Conservation (phyloP, 768 basidiomycete species). For the Butyriboletus loyo region DNA sequence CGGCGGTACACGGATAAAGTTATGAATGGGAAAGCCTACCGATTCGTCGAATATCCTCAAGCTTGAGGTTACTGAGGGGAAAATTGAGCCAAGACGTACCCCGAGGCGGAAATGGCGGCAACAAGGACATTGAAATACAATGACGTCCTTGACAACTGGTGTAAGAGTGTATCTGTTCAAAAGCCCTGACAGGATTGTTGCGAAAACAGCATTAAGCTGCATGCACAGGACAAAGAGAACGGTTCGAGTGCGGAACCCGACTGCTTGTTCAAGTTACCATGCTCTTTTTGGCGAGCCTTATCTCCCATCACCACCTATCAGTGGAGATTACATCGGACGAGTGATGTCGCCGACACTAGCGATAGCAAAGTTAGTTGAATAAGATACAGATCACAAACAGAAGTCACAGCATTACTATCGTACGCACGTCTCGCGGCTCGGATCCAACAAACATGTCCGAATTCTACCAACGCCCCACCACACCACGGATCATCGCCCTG, state of each 20-base stretch:
- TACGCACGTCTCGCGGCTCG: too few species aligned
- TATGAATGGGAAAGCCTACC: neutral
- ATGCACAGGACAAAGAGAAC: neutral
- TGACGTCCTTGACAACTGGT: neutral
- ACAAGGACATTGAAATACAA: conserved; percentile 5
- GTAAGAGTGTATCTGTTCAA: too few species aligned
- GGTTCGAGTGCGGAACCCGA: neutral
- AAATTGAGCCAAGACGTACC: neutral
- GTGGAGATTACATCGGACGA: too few species aligned
- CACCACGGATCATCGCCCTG: too few species aligned
- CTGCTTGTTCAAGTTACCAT: neutral
- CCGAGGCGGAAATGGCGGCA: conserved; percentile 2
- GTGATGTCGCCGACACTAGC: too few species aligned
- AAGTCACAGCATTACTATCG: neutral
- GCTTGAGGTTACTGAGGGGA: neutral
- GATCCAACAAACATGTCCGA: neutral
- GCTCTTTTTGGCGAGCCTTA: neutral
- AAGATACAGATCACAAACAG: neutral
- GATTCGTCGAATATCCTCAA: neutral
- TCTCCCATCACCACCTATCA: neutral
- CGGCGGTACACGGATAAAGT: neutral
- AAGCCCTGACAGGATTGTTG: too few species aligned
- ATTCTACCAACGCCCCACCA: neutral
- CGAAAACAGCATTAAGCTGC: too few species aligned
- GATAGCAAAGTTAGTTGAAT: neutral